phyloP scores from a whole-genome alignment of 257 asterid genomes.

The Solanum paucissectum region DNA sequence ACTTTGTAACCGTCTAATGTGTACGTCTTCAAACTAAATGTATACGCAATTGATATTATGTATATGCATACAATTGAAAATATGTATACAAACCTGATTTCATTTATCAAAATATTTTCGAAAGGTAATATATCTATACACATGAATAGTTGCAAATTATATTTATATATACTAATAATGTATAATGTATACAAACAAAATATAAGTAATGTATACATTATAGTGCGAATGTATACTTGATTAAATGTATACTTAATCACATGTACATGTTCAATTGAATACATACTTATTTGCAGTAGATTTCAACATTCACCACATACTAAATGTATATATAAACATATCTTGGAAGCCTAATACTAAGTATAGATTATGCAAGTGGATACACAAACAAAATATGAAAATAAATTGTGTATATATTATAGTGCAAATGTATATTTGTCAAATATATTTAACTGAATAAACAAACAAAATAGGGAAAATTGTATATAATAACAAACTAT shows the following conservation, averaged over 20 bases:
- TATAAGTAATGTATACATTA: not conserved
- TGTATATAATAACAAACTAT: no score
- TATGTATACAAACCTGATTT: not conserved
- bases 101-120: not conserved
- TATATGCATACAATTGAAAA: not conserved
- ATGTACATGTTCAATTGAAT: no score
- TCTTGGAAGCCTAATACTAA: not conserved
- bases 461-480: no score
- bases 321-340: not conserved
- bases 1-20: not conserved
- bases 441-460: not conserved
- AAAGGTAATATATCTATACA: not conserved
- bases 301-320: not conserved
- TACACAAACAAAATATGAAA: not conserved
- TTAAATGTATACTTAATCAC: not conserved
- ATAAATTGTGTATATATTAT: no score
- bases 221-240: not conserved
- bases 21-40: not conserved
- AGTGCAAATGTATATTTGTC: not conserved
- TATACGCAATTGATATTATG: not conserved
- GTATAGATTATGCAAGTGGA: not conserved
- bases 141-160: not conserved
- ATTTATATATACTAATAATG: not conserved
- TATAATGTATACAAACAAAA: not conserved
- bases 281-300: not conserved